Percentiles rank a stretch among this genome's conserved stretches.
These are phyloP conservation scores for Tolypocladium amazonense DNA, from an alignment of 2,329 filamentous ascomycete genomes.

Conservation along the genomic window DNA sequence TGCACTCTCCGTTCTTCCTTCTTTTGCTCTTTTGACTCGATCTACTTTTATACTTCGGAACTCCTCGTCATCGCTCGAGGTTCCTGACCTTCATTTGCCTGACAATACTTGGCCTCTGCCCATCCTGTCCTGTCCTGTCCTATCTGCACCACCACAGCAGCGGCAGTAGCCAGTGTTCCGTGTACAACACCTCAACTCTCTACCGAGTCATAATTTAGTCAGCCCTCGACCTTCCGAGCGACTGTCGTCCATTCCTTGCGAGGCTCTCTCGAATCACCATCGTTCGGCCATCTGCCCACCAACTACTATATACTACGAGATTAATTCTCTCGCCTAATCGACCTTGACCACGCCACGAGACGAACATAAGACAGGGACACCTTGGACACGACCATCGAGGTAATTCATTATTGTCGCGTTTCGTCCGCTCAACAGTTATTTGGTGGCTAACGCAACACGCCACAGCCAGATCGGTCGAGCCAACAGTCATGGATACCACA, in stretches of 20 bases:
- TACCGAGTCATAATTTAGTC: slow-evolving; percentile 20
- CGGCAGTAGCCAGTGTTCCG: slow-evolving; percentile 6
- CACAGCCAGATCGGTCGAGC: slow-evolving; percentile 7
- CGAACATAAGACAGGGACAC: background rate
- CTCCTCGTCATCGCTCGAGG: slow-evolving; percentile 20
- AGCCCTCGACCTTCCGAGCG: slow-evolving; percentile 19
- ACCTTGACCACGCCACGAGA: slow-evolving; percentile 7
- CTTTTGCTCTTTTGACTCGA: slow-evolving; percentile 30
- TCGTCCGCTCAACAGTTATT: background rate
- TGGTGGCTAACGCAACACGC: background rate
- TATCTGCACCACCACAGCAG: slow-evolving; percentile 7
- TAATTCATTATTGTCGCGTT: background rate
- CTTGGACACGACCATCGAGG: background rate
- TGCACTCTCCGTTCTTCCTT: slow-evolving; percentile 40
- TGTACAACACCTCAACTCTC: slow-evolving; percentile 18
- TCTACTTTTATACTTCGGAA: slow-evolving; percentile 27
- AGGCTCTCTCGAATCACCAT: slow-evolving; percentile 6
- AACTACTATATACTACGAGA: slow-evolving; percentile 6
- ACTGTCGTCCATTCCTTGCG: slow-evolving; percentile 36
- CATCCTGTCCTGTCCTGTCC: slow-evolving; percentile 8
- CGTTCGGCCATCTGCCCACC: slow-evolving; percentile 1
- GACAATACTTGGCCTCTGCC: slow-evolving; percentile 2
- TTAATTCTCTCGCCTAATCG: slow-evolving; percentile 4
- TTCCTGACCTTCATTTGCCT: slow-evolving; percentile 33
- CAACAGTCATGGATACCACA: slow-evolving; percentile 51